A percentile compares a stretch with the other conserved stretches of the same genome.
These are phyloP conservation scores for Tulasnella sp. DNA, from an alignment of 768 basidiomycete genomes.

Conservation along the genomic window DNA sequence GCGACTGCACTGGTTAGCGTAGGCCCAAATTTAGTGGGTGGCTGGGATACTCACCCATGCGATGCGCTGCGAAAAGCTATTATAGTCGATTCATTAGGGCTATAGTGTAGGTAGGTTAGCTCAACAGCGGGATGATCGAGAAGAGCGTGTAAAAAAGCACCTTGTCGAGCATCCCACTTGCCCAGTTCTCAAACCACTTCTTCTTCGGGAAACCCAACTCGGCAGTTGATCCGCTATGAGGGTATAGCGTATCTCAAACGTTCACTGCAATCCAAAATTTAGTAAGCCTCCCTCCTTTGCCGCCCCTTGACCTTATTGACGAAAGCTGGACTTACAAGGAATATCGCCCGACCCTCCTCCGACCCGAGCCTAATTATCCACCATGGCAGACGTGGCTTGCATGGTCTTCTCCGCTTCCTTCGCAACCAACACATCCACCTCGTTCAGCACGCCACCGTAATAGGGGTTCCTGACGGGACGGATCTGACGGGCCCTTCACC, in stretches of 20 bases:
- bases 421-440: background rate
- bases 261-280: background rate
- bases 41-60: background rate
- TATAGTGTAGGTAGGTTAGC: background rate
- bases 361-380: conserved; percentile 1
- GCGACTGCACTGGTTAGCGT: background rate
- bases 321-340: background rate
- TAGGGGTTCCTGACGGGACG: background rate
- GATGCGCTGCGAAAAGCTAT: conserved; percentile 1
- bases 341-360: background rate
- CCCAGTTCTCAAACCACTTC: conserved; percentile 1
- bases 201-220: background rate
- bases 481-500: background rate
- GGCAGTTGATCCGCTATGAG: background rate
- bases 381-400: conserved; percentile 4
- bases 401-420: conserved; percentile 11
- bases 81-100: background rate
- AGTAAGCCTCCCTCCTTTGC: background rate
- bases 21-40: background rate
- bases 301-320: no score
- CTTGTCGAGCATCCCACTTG: background rate
- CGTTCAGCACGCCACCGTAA: background rate
- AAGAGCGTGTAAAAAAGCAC: background rate
- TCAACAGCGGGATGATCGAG: background rate
- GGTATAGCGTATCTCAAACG: conserved; percentile 5